These are phyloP conservation scores for Hygrophorus russula DNA, from an alignment of 768 basidiomycete species.

Conservation along the genomic window DNA sequence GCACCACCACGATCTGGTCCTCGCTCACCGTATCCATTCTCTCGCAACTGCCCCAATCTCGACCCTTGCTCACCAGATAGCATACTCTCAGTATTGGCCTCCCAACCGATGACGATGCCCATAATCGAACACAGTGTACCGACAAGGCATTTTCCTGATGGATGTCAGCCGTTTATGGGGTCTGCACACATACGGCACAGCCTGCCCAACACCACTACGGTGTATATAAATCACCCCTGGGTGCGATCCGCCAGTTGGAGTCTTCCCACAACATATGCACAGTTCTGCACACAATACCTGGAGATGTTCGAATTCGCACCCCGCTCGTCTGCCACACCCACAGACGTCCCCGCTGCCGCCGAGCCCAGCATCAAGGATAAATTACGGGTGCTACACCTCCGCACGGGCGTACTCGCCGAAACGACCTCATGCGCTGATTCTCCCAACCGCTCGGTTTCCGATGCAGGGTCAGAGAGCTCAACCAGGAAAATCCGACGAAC, in stretches of 20 bases:
- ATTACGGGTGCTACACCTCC: background rate
- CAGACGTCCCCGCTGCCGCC: background rate
- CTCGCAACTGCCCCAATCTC: background rate
- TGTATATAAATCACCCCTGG: background rate
- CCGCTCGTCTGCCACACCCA: background rate
- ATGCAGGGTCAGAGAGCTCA: background rate
- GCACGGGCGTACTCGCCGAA: background rate
- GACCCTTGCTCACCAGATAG: background rate
- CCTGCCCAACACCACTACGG: background rate
- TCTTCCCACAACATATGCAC: background rate
- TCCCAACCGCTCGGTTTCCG: background rate
- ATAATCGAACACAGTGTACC: background rate
- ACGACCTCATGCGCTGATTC: background rate
- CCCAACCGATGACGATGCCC: background rate
- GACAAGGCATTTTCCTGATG: constrained; percentile 2
- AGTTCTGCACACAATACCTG: background rate
- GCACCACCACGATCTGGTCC: no score
- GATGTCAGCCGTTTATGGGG: constrained; percentile 5
- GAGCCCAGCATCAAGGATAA: background rate
- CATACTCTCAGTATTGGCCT: no score
- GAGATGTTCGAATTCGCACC: background rate
- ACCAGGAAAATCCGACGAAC: no score
- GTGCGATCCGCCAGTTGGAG: background rate
- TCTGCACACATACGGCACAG: background rate
- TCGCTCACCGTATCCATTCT: background rate